Conservation (phyloP, 2,329 filamentous ascomycete species). For the Penicillium verrucosum region DNA sequence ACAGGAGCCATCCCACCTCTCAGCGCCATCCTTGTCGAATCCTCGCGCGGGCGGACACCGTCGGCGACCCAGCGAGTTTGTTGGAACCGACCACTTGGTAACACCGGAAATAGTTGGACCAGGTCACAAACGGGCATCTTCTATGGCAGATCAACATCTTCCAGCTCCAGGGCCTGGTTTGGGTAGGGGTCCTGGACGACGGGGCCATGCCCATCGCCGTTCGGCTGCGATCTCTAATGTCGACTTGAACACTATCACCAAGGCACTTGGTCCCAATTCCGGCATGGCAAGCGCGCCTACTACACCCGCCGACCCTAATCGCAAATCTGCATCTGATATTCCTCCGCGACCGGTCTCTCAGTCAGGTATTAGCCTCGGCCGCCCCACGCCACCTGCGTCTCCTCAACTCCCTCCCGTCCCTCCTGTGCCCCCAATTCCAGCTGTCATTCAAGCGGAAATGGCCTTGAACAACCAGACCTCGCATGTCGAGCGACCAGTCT, state of each 20-base stretch:
- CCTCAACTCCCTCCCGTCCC: constrained; percentile 24
- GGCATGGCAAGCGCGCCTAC: constrained; percentile 60
- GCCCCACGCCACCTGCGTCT: constrained; percentile 34
- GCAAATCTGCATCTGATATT: constrained; percentile 29
- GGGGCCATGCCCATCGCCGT: constrained; percentile 75
- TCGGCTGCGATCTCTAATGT: constrained; percentile 80
- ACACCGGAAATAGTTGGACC: constrained; percentile 63
- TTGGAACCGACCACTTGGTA: constrained; percentile 60
- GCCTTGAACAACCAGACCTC: constrained; percentile 15
- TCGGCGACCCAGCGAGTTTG: constrained; percentile 80
- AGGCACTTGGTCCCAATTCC: constrained; percentile 40
- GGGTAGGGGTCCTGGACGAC: constrained; percentile 51
- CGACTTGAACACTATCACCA: constrained; percentile 62
- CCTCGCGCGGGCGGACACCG: constrained; percentile 62
- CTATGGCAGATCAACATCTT: constrained; percentile 23
- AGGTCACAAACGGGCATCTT: constrained; percentile 22
- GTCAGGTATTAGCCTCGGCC: constrained; percentile 30
- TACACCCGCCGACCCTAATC: constrained; percentile 45
- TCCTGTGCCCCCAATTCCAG: constrained; percentile 17
- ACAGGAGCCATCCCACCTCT: constrained; percentile 44
- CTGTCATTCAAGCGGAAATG: constrained; percentile 15
- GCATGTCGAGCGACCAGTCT: constrained; percentile 74
- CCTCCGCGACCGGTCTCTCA: constrained; percentile 33
- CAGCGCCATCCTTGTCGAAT: constrained; percentile 50
- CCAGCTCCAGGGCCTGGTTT: constrained; percentile 38